Conservation (phyloP, 1,139 yeast genomes). For the Pichia sp. region DNA sequence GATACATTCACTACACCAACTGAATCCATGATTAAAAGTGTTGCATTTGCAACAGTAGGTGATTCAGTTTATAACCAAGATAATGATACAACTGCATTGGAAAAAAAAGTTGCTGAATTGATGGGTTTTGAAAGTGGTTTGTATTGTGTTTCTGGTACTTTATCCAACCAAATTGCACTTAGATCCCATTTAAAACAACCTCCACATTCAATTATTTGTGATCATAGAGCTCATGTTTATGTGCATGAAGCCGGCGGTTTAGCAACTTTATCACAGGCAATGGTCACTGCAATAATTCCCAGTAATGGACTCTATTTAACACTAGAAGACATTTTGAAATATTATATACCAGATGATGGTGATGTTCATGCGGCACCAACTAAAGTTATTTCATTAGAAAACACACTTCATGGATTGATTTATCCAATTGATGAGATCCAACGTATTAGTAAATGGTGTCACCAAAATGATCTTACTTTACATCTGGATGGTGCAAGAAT, state of each 20-base stretch:
- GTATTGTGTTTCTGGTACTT: constrained; percentile 83
- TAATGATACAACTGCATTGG: constrained; percentile 57
- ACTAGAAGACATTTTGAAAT: constrained; percentile 63
- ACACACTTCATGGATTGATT: constrained; percentile 78
- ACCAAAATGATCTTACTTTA: constrained; percentile 52
- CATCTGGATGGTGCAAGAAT: constrained; percentile 96
- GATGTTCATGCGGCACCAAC: constrained; percentile 91
- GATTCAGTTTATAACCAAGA: constrained; percentile 91
- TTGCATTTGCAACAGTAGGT: constrained; percentile 58
- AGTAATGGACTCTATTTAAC: constrained; percentile 69
- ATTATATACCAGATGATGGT: constrained; percentile 67
- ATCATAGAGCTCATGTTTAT: constrained; percentile 78
- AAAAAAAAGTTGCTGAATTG: constrained; percentile 55
- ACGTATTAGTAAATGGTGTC: constrained; percentile 67
- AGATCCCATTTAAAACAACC: constrained; percentile 77
- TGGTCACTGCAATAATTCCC: constrained; percentile 82
- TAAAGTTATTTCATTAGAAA: constrained; percentile 74
- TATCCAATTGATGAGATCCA: constrained; percentile 76
- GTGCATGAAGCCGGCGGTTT: constrained; percentile 89
- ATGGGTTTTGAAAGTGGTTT: constrained; percentile 82
- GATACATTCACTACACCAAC: constrained; percentile 95
- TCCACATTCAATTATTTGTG: constrained; percentile 80
- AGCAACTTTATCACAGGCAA: constrained; percentile 83
- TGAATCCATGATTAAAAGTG: constrained; percentile 61
- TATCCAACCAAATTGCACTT: constrained; percentile 83